Base-by-base conservation (phyloP, 2,329 filamentous ascomycete species). In the Penicillium hordei region DNA sequence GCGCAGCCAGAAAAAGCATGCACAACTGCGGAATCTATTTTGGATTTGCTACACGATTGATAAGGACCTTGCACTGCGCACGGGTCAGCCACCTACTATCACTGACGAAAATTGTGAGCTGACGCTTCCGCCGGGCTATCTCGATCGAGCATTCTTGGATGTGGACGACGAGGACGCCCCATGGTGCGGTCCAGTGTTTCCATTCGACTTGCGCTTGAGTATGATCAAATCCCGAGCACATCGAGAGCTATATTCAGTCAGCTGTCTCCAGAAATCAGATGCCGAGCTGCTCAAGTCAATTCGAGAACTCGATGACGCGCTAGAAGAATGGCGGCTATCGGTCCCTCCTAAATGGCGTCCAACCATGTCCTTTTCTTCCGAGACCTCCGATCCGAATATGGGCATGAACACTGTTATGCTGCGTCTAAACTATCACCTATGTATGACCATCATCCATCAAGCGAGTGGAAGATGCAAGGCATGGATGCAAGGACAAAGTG, bases 41-140 rank as follows among this genome's bases (percentile, higher is more conserved):
- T 86, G 83, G 82, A 62, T 85, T 6, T 79, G 78, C 60, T 85
- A 83, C 56, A 74, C 74, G 2, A 68, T 83, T 10, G 83, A 86
- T 61, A 85, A 83, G 58, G 83, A 85, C n/a, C 74, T 84, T 13
- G 73, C 81, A 0, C 71, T 86, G 0, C 77, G 83, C 4, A 82
- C 78, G 0, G 81, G 82, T 0, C 81, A 83, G 48, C 82, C 82
- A 0, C 82, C 82, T 1, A 68, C 75, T 1, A 78, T 84, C 21
- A 67, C 72, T 4, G 81, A 83, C 51, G 78, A 81, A 17, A 78
- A 82, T 53, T 84, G 82, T 60, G 81, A 84, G 61, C 70, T 84
- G 15, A 78, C 79, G 0, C 68, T 84, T 3, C 81, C 82, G 0
- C 69, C 74, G 0, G 69, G 69, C 2, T 79, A 79, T 60, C 65